Percentiles rank a stretch among this genome's conserved stretches.
These are phyloP conservation scores for Candida smagusa DNA, from an alignment of 1,139 yeast species.

Conservation along the genomic window DNA sequence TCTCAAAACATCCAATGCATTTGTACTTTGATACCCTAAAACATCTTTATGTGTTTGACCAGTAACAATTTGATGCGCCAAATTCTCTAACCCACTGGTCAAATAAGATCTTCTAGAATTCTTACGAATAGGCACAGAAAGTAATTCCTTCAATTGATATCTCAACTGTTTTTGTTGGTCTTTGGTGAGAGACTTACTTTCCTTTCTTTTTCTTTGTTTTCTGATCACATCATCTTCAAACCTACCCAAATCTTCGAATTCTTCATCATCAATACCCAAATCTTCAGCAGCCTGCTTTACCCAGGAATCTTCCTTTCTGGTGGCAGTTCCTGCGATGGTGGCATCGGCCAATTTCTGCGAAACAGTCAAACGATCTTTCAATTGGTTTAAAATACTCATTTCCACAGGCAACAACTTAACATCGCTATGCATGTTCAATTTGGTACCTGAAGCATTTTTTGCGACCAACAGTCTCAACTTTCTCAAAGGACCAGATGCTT, in stretches of 20 bases:
- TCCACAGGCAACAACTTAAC: slow-evolving; percentile 77
- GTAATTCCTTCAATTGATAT: slow-evolving; percentile 53
- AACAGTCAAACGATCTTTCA: slow-evolving; percentile 64
- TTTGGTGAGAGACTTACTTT: slow-evolving; percentile 51
- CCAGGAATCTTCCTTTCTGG: slow-evolving; percentile 77
- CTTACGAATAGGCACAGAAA: slow-evolving; percentile 61
- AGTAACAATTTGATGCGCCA: slow-evolving; percentile 78
- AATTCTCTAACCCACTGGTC: slow-evolving; percentile 78
- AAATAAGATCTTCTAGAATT: slow-evolving; percentile 72
- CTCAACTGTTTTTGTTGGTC: slow-evolving; percentile 48
- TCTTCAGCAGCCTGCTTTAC: slow-evolving; percentile 89
- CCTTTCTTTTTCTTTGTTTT: slow-evolving; percentile 60
- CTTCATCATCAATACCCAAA: slow-evolving; percentile 70
- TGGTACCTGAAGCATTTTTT: slow-evolving; percentile 23
- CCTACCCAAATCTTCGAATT: slow-evolving; percentile 39
- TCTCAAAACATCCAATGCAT: slow-evolving; percentile 69
- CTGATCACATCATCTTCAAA: slow-evolving; percentile 65
- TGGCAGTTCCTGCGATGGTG: slow-evolving; percentile 54
- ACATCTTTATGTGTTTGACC: slow-evolving; percentile 70
- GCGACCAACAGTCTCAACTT: slow-evolving; percentile 68
- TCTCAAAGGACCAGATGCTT: slow-evolving; percentile 81
- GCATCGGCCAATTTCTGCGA: slow-evolving; percentile 78
- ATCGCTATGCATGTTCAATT: slow-evolving; percentile 44
- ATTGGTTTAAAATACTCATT: slow-evolving; percentile 63
- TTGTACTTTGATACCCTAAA: slow-evolving; percentile 64